These are phyloP conservation scores for Knoxia roxburghii DNA, from an alignment of 257 asterid genomes.

Conservation along the genomic window DNA sequence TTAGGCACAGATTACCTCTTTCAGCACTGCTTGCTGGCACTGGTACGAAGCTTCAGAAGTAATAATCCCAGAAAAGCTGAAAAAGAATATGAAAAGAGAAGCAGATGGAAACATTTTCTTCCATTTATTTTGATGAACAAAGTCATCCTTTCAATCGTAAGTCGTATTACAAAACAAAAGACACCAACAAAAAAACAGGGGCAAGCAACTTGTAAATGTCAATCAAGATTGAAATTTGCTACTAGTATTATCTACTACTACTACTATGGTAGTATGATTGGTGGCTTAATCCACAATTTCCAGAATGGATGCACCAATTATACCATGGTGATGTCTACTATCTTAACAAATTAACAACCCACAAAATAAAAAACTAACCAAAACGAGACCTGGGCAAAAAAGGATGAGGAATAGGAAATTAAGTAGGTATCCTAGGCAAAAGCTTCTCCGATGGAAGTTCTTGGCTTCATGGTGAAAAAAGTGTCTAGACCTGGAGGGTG, in stretches of 20 bases:
- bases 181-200: too few relatives aligned
- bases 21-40: conserved; percentile 57
- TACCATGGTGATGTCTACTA: neutral
- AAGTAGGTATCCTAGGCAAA: conserved; percentile 11
- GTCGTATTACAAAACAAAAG: too few relatives aligned
- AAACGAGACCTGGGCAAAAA: neutral
- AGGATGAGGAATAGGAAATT: neutral
- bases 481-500: conserved; percentile 53
- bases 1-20: too few relatives aligned
- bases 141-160: too few relatives aligned
- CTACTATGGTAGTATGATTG: too few relatives aligned
- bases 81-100: neutral
- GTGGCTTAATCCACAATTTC: neutral
- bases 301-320: neutral
- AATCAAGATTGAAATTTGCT: too few relatives aligned
- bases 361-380: neutral
- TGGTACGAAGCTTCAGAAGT: neutral
- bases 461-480: conserved; percentile 27
- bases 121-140: too few relatives aligned
- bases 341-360: neutral
- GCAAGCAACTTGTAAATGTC: too few relatives aligned
- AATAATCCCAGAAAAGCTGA: neutral
- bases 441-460: conserved; percentile 21
- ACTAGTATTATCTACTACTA: too few relatives aligned
- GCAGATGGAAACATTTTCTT: too few relatives aligned